Evolutionary conservation across 2,329 filamentous ascomycete genomes (phyloP), one percentile per base, ranked within the genome.

Genomic region (Fusarium subtropicale): DNA sequence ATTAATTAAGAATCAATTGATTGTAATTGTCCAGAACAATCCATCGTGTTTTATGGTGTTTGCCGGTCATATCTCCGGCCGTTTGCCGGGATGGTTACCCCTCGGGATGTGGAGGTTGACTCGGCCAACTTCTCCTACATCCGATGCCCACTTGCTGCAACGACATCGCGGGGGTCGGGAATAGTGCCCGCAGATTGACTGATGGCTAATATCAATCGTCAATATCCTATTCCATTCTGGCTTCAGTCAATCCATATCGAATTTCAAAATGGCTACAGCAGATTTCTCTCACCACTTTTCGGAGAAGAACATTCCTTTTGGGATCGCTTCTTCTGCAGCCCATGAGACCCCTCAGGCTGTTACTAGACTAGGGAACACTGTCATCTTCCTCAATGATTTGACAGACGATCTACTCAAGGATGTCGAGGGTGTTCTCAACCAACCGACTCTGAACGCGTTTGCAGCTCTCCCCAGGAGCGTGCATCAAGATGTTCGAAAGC

Each of bases 221-320:
- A 5, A 9, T 7, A 5, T n/a, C 9, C 10, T 5, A 9, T 18
- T 16, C 16, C 2, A 16, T 28, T 7, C 4, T 8, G 5, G 13
- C 1, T 22, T 20, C 12, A 4, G 3, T 36, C 3, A 11, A 11
- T 3, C 4, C 31, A 8, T 7, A 20, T 15, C 7, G 6, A 26
- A 15, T 3, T 20, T 11, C 10, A 44, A n/a, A 16, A 64, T 64
- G 60, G 3, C 20, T 31, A 4, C 38, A 2, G 8, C 42, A 41
- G 33, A 59, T 16, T 69, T 47, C 20, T 48, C 60, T 2, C 33
- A 77, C n/a, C 83, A 85, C 65, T 88, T 88, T 69, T 86, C 84
- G 1, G 72, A 85, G 41, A 74, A 79, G 22, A 88, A 88, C 61
- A 83, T 87, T 39, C 85, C 86, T 1, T 87, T 85, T 51, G 85